Evolutionary conservation across 306 rosid species (phyloP).

Genomic region (Boehmeria nivea): DNA sequence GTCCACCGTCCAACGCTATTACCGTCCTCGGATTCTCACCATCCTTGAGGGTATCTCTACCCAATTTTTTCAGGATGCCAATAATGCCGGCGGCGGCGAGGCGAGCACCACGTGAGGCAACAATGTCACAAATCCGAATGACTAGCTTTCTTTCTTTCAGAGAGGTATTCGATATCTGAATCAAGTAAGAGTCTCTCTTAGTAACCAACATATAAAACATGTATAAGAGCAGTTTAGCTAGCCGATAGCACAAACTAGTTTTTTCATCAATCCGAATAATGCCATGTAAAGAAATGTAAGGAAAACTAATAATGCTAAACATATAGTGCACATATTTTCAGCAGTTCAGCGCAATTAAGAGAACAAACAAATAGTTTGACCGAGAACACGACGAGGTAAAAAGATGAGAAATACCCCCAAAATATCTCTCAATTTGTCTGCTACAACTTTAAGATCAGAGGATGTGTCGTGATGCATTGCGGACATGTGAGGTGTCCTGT

Average conservation of each 20-base stretch:
- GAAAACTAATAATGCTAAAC: background rate
- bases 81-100: constrained; percentile 83
- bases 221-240: constrained; percentile 4
- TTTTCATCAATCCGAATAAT: background rate
- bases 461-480: constrained; percentile 83
- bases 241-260: constrained; percentile 12
- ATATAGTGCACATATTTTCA: too few relatives aligned
- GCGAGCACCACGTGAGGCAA: constrained; percentile 85
- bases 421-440: constrained; percentile 55
- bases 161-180: constrained; percentile 64
- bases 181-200: background rate
- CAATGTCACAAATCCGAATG: constrained; percentile 63
- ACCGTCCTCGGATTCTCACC: constrained; percentile 47
- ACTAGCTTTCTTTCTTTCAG: constrained; percentile 49
- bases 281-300: background rate
- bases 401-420: constrained; percentile 50
- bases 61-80: constrained; percentile 75
- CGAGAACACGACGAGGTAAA: background rate
- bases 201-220: background rate
- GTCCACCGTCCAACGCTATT: constrained; percentile 86
- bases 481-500: constrained; percentile 90
- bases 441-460: constrained; percentile 74
- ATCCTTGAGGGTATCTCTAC: constrained; percentile 39
- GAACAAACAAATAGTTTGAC: background rate
- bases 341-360: too few relatives aligned